Evolutionary conservation across 2,329 filamentous ascomycete species (phyloP), one percentile per base, ranked within the genome.

Genomic region (Celoporthe dispersa): DNA sequence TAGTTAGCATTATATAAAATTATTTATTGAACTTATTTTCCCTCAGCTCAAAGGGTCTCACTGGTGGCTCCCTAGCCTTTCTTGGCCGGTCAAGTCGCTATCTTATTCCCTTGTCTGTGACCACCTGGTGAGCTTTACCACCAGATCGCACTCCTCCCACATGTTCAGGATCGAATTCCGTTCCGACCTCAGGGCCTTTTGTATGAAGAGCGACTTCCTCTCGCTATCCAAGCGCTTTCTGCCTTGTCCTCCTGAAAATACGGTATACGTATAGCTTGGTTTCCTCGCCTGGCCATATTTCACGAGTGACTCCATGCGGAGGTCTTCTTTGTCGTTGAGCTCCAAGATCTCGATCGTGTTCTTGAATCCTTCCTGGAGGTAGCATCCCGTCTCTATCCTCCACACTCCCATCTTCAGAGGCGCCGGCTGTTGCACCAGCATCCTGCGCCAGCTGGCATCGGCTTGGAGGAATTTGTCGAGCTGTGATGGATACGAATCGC

Each of bases 401-500:
- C 70, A 71, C 9, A 71, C 9, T 3, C 69, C 69, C 16, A 72
- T 25, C 25, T 63, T 64, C 28, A 22, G 39, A 16, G 62, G 53
- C 31, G 69, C 59, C 16, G 71, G 71, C 25, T 72, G 69, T 55
- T 70, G 64, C 25, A 68, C 59, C 33, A 72, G 67, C 71, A 67
- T 67, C 3, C 28, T 22, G 33, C 60, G 69, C 71, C 71, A 72
- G 60, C 48, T 65, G 39, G 71, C 63, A 12, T 59, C 57, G n/a
- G 25, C 4, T 1, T 51, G 69, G 14, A 65, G 31, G 31, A 69
- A 44, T 7, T 4, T 35, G 25, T 60, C 51, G 33, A 16, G 19
- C 19, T 65, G 37, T 51, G n/a, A 5, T 22, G n/a, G 25, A n/a
- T 33, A n/a, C 22, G 62, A 39, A n/a, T 33, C 35, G 22, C 48